These are phyloP conservation scores for Exsudoporus frostii DNA, from an alignment of 768 basidiomycete genomes.

Conservation along the genomic window DNA sequence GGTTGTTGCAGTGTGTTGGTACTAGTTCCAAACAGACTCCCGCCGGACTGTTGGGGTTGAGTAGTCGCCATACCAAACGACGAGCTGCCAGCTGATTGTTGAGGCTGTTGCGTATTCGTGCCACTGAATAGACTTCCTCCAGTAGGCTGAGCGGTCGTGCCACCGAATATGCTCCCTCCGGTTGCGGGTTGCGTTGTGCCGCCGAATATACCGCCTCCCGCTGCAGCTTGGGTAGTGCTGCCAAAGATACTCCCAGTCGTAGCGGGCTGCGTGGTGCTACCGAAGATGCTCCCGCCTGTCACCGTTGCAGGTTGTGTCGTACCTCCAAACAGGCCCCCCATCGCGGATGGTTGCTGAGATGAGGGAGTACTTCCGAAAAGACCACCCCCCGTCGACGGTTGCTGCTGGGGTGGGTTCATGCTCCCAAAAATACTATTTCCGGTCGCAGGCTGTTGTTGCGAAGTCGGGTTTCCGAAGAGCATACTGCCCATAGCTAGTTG, in stretches of 20 bases:
- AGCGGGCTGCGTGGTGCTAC: constrained; percentile 12
- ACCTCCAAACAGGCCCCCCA: constrained; percentile 18
- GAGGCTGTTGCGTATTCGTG: constrained; percentile 16
- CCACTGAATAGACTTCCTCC: constrained; percentile 25
- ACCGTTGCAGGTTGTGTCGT: constrained; percentile 10
- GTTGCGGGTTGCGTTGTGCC: constrained; percentile 15
- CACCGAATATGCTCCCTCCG: constrained; percentile 22
- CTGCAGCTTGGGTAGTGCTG: constrained; percentile 1
- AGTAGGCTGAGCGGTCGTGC: constrained; percentile 20
- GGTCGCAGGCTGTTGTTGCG: constrained; percentile 24
- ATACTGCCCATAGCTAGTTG: constrained; percentile 12
- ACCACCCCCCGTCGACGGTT: constrained; percentile 14
- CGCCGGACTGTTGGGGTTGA: constrained; percentile 22
- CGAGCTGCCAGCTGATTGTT: constrained; percentile 10
- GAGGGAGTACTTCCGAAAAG: constrained; percentile 15
- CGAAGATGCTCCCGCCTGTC: constrained; percentile 10
- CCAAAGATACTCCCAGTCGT: constrained; percentile 15
- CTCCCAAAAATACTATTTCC: constrained; percentile 26
- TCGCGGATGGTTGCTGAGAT: constrained; percentile 12
- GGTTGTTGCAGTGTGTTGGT: constrained; percentile 22
- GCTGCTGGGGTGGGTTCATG: constrained; percentile 25
- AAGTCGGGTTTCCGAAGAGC: constrained; percentile 23
- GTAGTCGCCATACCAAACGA: constrained; percentile 21
- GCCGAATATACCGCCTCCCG: constrained; percentile 23
- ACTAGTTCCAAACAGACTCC: constrained; percentile 16